A percentile compares a stretch with the other conserved stretches of the same genome.
phyloP scores from a whole-genome alignment of 441 rosid genomes.

The Melastoma candidum region DNA sequence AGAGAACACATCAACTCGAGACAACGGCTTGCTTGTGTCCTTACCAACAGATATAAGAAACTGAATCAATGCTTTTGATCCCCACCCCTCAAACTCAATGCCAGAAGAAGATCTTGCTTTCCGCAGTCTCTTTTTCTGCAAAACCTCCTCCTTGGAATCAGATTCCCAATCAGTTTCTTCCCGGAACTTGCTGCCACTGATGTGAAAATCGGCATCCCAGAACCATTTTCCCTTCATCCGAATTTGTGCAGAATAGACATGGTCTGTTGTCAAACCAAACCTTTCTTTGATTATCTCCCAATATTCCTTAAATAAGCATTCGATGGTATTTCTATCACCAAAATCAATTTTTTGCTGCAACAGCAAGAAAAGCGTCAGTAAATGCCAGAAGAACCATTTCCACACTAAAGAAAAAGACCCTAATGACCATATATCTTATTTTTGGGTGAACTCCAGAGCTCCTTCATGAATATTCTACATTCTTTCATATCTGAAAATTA shows the following conservation, averaged over 20 bases:
- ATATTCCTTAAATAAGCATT: constrained; percentile 39
- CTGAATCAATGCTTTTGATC: constrained; percentile 27
- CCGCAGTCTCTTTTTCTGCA: constrained; percentile 1
- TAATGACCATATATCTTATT: no score
- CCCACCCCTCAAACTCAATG: constrained; percentile 39
- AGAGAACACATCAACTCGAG: constrained; percentile 23
- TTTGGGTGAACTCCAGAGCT: no score
- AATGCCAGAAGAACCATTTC: no score
- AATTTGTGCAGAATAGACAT: constrained; percentile 28
- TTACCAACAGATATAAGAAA: constrained; percentile 34
- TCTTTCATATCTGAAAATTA: no score
- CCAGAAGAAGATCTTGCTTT: not conserved
- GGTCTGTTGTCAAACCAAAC: constrained; percentile 30
- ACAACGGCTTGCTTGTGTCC: constrained; percentile 24
- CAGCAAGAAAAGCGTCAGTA: not conserved
- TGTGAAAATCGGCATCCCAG: not conserved
- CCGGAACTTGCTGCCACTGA: constrained; percentile 3
- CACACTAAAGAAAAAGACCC: no score
- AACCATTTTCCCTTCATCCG: constrained; percentile 11
- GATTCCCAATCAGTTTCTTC: constrained; percentile 11
- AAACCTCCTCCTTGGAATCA: constrained; percentile 16
- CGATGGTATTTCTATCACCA: constrained; percentile 29
- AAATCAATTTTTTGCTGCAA: constrained; percentile 39
- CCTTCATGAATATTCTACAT: no score
- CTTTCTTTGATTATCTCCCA: constrained; percentile 45